Evolutionary conservation across 1,139 yeast species (phyloP).

Genomic region (Magnusiomyces ingens): DNA sequence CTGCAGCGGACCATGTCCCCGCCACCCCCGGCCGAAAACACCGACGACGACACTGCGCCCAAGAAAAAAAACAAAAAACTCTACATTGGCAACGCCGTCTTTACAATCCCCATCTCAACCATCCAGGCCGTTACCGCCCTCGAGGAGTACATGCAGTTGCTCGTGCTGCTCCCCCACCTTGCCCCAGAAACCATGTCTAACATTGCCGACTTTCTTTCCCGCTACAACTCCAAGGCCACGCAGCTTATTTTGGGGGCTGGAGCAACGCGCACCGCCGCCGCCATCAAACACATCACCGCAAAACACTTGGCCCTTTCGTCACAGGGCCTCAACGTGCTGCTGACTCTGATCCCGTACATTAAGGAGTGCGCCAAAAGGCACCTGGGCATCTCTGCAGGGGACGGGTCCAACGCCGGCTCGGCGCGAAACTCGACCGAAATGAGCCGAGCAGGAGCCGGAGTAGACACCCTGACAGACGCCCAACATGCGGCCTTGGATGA

Average conservation of each 20-base stretch:
- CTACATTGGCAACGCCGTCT: conserved; percentile 32
- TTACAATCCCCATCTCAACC: conserved; percentile 35
- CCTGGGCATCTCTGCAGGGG: conserved; percentile 13
- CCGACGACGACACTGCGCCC: conserved; percentile 7
- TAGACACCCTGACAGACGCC: neutral
- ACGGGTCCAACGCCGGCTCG: neutral
- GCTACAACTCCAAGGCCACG: conserved; percentile 50
- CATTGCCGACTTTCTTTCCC: conserved; percentile 45
- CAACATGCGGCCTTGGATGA: conserved; percentile 33
- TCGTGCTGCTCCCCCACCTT: conserved; percentile 43
- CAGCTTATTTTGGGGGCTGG: conserved; percentile 70
- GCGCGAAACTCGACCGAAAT: conserved; percentile 3
- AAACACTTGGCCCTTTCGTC: conserved; percentile 66
- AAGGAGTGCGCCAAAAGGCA: conserved; percentile 29
- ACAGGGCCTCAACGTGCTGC: conserved; percentile 46
- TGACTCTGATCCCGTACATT: conserved; percentile 35
- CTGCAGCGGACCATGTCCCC: no score
- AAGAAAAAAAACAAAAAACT: conserved; percentile 22
- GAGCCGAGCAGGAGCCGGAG: conserved; percentile 11
- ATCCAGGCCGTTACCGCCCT: conserved; percentile 33
- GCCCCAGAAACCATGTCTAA: conserved; percentile 35
- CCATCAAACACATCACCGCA: conserved; percentile 67
- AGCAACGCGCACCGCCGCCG: conserved; percentile 63
- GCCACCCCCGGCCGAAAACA: neutral
- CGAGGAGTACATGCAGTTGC: conserved; percentile 45